phyloP scores from a whole-genome alignment of 805 yeast genomes.

The Kluyveromyces siamensis region DNA sequence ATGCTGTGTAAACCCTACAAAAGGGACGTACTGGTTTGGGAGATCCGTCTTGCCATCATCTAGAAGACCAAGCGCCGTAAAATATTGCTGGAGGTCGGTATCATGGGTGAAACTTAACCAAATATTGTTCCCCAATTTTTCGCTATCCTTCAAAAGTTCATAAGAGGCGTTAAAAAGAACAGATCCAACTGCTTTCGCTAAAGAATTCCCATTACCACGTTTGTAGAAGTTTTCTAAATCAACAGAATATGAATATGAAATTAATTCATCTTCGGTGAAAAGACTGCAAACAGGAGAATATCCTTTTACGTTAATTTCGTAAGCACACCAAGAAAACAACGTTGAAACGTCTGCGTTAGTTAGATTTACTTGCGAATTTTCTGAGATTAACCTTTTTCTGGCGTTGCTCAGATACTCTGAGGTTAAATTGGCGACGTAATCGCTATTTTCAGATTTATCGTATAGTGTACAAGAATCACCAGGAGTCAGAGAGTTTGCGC shows the following conservation, averaged over 20 bases:
- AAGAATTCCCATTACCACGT: conserved; percentile 54
- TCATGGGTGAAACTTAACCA: conserved; percentile 74
- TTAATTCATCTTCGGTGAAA: conserved; percentile 60
- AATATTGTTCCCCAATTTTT: conserved; percentile 42
- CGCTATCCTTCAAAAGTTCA: conserved; percentile 38
- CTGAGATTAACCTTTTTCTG: conserved; percentile 43
- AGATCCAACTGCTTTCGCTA: conserved; percentile 52
- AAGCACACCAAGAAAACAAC: conserved; percentile 62
- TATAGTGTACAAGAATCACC: conserved; percentile 35
- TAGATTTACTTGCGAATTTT: conserved; percentile 47
- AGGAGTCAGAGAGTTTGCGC: conserved; percentile 45
- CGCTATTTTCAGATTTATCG: conserved; percentile 17
- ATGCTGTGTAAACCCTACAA: conserved; percentile 38
- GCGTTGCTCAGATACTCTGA: conserved; percentile 42
- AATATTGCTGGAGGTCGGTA: conserved; percentile 50
- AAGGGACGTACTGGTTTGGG: conserved; percentile 36
- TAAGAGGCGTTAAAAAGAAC: conserved; percentile 47
- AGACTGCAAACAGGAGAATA: conserved; percentile 57
- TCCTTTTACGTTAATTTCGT: conserved; percentile 65
- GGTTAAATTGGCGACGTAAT: conserved; percentile 13
- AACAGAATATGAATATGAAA: conserved; percentile 48
- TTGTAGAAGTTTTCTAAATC: conserved; percentile 55
- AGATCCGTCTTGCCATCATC: conserved; percentile 28
- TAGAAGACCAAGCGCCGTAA: conserved; percentile 55
- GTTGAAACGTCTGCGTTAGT: conserved; percentile 42